Conservation (phyloP, 768 basidiomycete species). For the Rhizopogon roseolus region DNA sequence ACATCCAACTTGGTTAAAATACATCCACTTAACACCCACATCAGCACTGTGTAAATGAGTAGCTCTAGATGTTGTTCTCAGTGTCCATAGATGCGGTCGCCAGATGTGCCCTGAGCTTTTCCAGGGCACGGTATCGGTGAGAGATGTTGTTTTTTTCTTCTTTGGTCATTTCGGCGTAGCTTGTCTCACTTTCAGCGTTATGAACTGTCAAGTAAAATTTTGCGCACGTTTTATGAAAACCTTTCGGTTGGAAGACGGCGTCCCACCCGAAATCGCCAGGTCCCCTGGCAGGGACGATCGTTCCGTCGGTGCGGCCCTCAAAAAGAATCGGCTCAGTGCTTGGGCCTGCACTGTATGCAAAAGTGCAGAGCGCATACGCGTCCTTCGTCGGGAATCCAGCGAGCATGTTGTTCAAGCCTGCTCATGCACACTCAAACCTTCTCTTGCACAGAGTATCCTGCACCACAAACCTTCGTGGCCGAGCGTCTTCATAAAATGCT, state of each 20-base stretch:
- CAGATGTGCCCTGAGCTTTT: slow-evolving; percentile 46
- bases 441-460: neutral
- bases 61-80: neutral
- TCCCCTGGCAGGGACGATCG: slow-evolving; percentile 85
- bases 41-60: neutral
- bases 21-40: too few species aligned
- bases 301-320: slow-evolving; percentile 85
- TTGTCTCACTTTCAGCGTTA: slow-evolving; percentile 14
- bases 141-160: slow-evolving; percentile 61
- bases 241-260: slow-evolving; percentile 75
- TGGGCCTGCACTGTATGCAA: slow-evolving; percentile 88
- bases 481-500: slow-evolving; percentile 77
- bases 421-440: neutral
- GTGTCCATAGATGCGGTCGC: slow-evolving; percentile 3
- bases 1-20: too few species aligned
- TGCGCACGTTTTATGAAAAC: slow-evolving; percentile 67
- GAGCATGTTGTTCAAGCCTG: slow-evolving; percentile 80
- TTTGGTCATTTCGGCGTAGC: slow-evolving; percentile 66
- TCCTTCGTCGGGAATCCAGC: slow-evolving; percentile 68
- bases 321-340: slow-evolving; percentile 74
- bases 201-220: neutral
- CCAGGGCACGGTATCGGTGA: slow-evolving; percentile 61
- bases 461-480: slow-evolving; percentile 71
- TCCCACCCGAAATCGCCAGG: slow-evolving; percentile 87
- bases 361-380: slow-evolving; percentile 93